Percentiles rank a stretch among this genome's conserved stretches.
Conservation (phyloP, 208 protist species). For the Wallacemonas sp. region DNA sequence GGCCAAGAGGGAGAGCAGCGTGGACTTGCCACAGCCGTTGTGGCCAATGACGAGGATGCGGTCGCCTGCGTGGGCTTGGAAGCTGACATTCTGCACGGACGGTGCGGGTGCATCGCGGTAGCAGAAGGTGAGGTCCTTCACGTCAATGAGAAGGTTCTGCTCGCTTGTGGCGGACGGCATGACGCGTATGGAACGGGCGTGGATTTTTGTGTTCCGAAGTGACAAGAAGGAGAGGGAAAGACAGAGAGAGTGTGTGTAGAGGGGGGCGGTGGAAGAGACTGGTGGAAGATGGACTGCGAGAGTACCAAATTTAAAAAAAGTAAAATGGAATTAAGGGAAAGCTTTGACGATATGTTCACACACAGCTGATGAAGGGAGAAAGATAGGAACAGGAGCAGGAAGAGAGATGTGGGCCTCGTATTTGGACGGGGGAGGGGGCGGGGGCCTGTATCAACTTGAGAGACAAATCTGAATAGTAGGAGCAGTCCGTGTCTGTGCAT, state of each 20-base stretch:
- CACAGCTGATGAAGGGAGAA: no score
- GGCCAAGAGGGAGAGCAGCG: constrained; percentile 91
- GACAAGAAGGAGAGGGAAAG: constrained; percentile 14
- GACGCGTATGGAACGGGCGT: background rate
- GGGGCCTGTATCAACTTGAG: background rate
- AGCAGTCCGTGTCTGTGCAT: background rate
- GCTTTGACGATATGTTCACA: no score
- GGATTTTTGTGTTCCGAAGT: background rate
- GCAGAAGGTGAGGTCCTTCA: constrained; percentile 38
- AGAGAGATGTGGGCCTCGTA: no score
- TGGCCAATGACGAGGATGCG: constrained; percentile 94
- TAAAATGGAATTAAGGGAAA: no score
- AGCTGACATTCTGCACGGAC: constrained; percentile 27
- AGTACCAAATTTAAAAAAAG: no score
- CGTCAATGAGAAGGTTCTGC: constrained; percentile 25
- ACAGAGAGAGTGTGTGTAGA: constrained; percentile 10
- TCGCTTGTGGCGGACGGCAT: background rate
- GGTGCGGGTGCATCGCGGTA: constrained; percentile 35
- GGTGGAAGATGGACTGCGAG: no score
- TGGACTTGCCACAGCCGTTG: constrained; percentile 97
- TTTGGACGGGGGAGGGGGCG: no score
- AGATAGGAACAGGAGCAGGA: background rate
- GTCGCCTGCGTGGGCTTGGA: constrained; percentile 49
- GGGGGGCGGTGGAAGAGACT: background rate
- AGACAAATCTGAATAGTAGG: constrained; percentile 8